Conservation (phyloP, 1,139 yeast species). For the Pichia sp. region DNA sequence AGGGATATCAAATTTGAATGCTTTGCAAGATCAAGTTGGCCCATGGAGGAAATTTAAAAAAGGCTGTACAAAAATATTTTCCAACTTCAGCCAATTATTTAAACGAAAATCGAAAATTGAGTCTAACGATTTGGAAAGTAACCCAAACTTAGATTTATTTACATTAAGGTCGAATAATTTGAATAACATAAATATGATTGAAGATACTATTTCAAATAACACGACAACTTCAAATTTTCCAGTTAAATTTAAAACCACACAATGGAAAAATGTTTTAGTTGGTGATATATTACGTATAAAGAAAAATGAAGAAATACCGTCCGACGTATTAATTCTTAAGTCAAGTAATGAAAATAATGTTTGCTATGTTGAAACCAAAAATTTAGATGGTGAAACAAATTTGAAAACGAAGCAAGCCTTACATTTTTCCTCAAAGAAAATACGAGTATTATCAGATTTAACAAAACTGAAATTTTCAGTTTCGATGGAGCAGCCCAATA, state of each 20-base stretch:
- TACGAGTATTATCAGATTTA: conserved; percentile 42
- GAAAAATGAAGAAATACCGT: conserved; percentile 54
- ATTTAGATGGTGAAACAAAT: conserved; percentile 58
- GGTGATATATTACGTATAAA: conserved; percentile 49
- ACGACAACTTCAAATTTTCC: conserved; percentile 11
- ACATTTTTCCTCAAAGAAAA: conserved; percentile 34
- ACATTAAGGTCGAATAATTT: conserved; percentile 7
- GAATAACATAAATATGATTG: background rate
- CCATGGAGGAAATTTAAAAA: conserved; percentile 51
- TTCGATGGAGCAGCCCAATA: conserved; percentile 52
- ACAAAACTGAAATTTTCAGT: conserved; percentile 37
- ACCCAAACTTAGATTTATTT: conserved; percentile 5
- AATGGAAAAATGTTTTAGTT: conserved; percentile 51
- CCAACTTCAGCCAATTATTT: conserved; percentile 39
- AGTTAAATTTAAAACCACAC: conserved; percentile 28
- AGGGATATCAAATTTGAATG: conserved; percentile 39
- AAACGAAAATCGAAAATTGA: conserved; percentile 37
- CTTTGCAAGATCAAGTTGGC: conserved; percentile 41
- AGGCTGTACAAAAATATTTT: conserved; percentile 28
- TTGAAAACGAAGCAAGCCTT: conserved; percentile 48
- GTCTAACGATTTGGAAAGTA: background rate
- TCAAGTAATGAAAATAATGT: conserved; percentile 49
- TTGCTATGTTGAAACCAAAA: conserved; percentile 54
- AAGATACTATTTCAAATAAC: background rate
- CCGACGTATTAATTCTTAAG: conserved; percentile 47